phyloP scores from a whole-genome alignment of 257 asterid genomes.

The Plantago elongata region DNA sequence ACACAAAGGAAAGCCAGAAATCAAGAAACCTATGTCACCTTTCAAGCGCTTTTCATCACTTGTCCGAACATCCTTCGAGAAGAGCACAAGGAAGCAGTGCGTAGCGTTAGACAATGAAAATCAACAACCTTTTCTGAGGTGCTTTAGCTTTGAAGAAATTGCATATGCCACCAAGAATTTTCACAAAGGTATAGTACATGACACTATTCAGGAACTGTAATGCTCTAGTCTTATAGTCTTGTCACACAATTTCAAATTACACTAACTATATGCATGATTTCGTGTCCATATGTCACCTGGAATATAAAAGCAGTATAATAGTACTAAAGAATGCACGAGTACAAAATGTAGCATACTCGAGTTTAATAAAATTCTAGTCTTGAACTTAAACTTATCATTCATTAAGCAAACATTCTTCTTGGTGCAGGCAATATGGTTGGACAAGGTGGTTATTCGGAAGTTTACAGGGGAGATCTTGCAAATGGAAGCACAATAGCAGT shows the following conservation, averaged over 20 bases:
- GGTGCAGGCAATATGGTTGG: constrained; percentile 71
- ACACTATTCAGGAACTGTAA: too few species aligned
- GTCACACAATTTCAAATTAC: too few species aligned
- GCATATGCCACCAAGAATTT: constrained; percentile 63
- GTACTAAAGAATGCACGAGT: too few species aligned
- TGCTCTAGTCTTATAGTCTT: too few species aligned
- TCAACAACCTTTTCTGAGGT: constrained; percentile 36
- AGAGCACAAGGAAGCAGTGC: constrained; percentile 32
- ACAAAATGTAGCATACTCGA: not conserved
- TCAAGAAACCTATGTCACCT: constrained; percentile 44
- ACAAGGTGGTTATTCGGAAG: constrained; percentile 84
- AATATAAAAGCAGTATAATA: too few species aligned
- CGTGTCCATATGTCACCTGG: too few species aligned
- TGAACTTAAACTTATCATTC: too few species aligned
- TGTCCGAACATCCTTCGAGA: constrained; percentile 35
- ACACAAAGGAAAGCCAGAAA: constrained; percentile 17
- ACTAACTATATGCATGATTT: too few species aligned
- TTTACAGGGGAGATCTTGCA: constrained; percentile 50
- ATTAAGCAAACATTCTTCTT: not conserved
- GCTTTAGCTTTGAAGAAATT: constrained; percentile 55
- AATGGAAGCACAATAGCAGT: constrained; percentile 57
- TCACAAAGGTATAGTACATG: constrained; percentile 37
- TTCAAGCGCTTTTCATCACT: constrained; percentile 40
- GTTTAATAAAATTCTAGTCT: too few species aligned
- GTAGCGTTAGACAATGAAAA: constrained; percentile 23